These are phyloP conservation scores for Hypoxylon crocopeplum DNA, from an alignment of 495 filamentous ascomycete genomes.

Conservation along the genomic window DNA sequence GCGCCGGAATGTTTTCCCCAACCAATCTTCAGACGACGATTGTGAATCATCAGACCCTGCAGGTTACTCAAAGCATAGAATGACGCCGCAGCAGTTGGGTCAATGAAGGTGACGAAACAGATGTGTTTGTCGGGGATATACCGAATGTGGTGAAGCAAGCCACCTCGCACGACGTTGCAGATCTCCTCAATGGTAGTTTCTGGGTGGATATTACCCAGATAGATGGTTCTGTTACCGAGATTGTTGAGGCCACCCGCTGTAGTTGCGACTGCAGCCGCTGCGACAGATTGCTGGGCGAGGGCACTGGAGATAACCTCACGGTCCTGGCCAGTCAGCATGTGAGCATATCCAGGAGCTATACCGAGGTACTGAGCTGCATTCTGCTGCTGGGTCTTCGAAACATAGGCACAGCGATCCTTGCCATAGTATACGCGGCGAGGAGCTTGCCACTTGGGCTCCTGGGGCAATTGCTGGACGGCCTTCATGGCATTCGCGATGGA, in stretches of 20 bases:
- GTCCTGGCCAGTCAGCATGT: slow-evolving; percentile 93
- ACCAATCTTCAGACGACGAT: slow-evolving; percentile 95
- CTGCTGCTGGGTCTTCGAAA: slow-evolving; percentile 99
- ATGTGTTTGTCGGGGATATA: slow-evolving; percentile 99
- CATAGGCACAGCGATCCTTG: slow-evolving; percentile 97
- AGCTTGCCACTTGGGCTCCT: slow-evolving; percentile 95
- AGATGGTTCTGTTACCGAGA: slow-evolving; percentile 95
- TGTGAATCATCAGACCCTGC: slow-evolving; percentile 99
- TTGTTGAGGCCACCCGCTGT: slow-evolving; percentile 97
- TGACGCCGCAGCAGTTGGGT: slow-evolving; percentile 95
- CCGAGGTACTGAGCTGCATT: slow-evolving; percentile 98
- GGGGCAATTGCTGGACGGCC: slow-evolving; percentile 94
- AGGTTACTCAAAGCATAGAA: slow-evolving; percentile 98
- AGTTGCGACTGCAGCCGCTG: slow-evolving; percentile 94
- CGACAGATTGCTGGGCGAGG: slow-evolving; percentile 95
- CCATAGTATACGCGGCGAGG: slow-evolving; percentile 97
- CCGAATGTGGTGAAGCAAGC: slow-evolving; percentile 93
- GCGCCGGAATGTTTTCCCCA: slow-evolving; percentile 99
- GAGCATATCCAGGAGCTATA: slow-evolving; percentile 96
- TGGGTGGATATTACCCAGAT: slow-evolving; percentile 97
- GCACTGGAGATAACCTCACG: slow-evolving; percentile 95
- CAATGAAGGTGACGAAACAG: slow-evolving; percentile 99
- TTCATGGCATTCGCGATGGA: slow-evolving; percentile 99
- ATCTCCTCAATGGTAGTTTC: slow-evolving; percentile 99
- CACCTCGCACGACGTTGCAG: slow-evolving; percentile 94